Evolutionary conservation across 1,284 basidiomycete genomes (phyloP).

Genomic region (Xerocomus cyaneibrunnescens): DNA sequence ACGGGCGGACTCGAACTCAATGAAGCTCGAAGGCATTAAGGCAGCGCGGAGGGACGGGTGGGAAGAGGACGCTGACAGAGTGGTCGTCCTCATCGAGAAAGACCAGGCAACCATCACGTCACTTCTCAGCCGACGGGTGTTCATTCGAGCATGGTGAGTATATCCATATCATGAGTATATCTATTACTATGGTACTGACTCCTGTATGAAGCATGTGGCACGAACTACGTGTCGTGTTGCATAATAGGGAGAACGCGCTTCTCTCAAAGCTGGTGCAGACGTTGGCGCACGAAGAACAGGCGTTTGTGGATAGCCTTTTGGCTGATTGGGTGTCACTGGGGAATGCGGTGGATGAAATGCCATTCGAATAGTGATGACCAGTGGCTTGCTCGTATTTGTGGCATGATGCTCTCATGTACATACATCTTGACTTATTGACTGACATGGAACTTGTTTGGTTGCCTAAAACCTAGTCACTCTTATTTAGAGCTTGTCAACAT

Average conservation of each 20-base stretch:
- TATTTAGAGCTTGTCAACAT: neutral
- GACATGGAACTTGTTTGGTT: constrained; percentile 14
- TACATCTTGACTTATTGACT: constrained; percentile 14
- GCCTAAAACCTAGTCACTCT: neutral
- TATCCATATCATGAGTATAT: neutral
- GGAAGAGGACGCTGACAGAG: constrained; percentile 79
- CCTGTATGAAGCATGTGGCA: constrained; percentile 77
- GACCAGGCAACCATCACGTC: constrained; percentile 73
- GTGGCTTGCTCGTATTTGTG: neutral
- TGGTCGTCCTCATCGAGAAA: constrained; percentile 66
- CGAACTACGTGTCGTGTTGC: constrained; percentile 82
- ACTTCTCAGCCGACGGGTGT: constrained; percentile 72
- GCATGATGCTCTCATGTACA: constrained; percentile 5
- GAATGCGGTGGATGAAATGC: constrained; percentile 76
- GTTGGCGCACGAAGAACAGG: constrained; percentile 71
- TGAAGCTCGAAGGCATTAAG: constrained; percentile 74
- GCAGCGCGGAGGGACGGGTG: constrained; percentile 73
- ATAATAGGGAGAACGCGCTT: constrained; percentile 83
- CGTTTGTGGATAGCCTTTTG: constrained; percentile 59
- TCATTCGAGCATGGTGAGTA: constrained; percentile 78
- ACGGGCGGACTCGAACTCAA: constrained; percentile 71
- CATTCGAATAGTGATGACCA: constrained; percentile 58
- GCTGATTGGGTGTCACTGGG: constrained; percentile 73
- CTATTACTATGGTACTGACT: constrained; percentile 4
- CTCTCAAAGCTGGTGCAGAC: constrained; percentile 71